Conservation (phyloP, 345 rosid genomes). For the Tarenaya hassleriana region DNA sequence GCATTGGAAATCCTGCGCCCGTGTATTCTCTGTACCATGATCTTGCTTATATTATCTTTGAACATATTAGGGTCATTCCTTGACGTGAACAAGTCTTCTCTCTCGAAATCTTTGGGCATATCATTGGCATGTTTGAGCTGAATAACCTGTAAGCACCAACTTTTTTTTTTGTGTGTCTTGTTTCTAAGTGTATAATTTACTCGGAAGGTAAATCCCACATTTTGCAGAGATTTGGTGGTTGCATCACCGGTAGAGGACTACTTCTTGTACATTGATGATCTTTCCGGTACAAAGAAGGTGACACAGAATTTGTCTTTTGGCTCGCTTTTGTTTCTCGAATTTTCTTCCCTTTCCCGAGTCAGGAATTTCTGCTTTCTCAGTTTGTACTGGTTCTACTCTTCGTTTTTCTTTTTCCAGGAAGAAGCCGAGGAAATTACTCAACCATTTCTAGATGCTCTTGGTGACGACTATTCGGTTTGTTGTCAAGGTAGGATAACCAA, state of each 20-base stretch:
- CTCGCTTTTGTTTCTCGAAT: background rate
- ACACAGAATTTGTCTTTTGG: slow-evolving; percentile 8
- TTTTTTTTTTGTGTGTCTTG: background rate
- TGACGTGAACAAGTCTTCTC: slow-evolving; percentile 70
- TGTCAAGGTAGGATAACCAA: slow-evolving; percentile 56
- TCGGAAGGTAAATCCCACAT: slow-evolving; percentile 19
- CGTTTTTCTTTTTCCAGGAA: slow-evolving; percentile 34
- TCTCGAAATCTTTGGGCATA: slow-evolving; percentile 80
- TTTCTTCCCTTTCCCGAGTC: too few species aligned
- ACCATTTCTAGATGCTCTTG: slow-evolving; percentile 70
- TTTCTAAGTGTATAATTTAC: slow-evolving; percentile 11
- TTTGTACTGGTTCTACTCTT: background rate
- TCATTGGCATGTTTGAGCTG: slow-evolving; percentile 93
- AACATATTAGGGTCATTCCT: slow-evolving; percentile 32
- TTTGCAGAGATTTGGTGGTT: slow-evolving; percentile 82
- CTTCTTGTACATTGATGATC: slow-evolving; percentile 72
- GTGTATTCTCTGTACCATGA: slow-evolving; percentile 1
- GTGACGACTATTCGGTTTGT: slow-evolving; percentile 62
- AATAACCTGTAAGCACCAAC: slow-evolving; percentile 81
- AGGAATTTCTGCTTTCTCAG: too few species aligned
- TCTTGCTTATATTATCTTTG: slow-evolving; percentile 2
- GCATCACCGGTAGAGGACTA: slow-evolving; percentile 93
- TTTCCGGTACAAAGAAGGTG: slow-evolving; percentile 56
- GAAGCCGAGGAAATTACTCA: slow-evolving; percentile 52
- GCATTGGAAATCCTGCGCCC: slow-evolving; percentile 6